Percentiles rank a stretch among this genome's conserved stretches.
These are phyloP conservation scores for Scutellaria barbata DNA, from an alignment of 257 asterid species.

Conservation along the genomic window DNA sequence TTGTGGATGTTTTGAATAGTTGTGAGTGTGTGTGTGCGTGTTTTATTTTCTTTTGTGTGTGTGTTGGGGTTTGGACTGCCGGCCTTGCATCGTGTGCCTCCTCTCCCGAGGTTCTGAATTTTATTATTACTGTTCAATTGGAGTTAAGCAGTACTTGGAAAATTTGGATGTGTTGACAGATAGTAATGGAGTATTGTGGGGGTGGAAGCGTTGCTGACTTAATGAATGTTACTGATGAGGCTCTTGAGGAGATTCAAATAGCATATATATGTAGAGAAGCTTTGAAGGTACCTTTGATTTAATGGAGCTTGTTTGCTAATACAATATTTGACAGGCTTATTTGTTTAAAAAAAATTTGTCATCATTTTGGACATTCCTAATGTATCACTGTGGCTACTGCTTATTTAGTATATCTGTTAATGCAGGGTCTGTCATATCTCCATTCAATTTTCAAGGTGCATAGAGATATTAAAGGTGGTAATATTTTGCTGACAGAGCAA, in stretches of 20 bases:
- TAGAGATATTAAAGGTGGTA: slow-evolving; percentile 99
- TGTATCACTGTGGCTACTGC: slow-evolving; percentile 33
- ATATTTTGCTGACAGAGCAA: slow-evolving; percentile 90
- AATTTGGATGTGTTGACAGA: slow-evolving; percentile 64
- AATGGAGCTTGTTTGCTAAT: slow-evolving; percentile 31
- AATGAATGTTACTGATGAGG: slow-evolving; percentile 85
- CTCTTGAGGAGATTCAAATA: slow-evolving; percentile 93
- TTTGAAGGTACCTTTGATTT: slow-evolving; percentile 66
- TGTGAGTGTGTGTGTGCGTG: neutral
- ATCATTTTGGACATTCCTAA: slow-evolving; percentile 24
- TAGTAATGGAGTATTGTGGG: slow-evolving; percentile 99
- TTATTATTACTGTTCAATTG: slow-evolving; percentile 22
- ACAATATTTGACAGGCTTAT: slow-evolving; percentile 16
- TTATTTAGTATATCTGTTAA: slow-evolving; percentile 29
- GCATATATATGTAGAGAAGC: slow-evolving; percentile 94
- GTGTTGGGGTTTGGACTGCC: slow-evolving; percentile 22
- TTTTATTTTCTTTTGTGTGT: slow-evolving; percentile 19
- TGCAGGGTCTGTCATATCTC: slow-evolving; percentile 92
- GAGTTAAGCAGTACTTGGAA: slow-evolving; percentile 28
- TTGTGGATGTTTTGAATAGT: slow-evolving; percentile 11
- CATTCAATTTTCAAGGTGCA: slow-evolving; percentile 99
- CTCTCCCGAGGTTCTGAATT: slow-evolving; percentile 22
- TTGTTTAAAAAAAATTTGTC: slow-evolving; percentile 11
- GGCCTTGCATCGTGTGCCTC: neutral
- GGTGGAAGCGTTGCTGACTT: slow-evolving; percentile 99